These are phyloP conservation scores for Saccharomyces pastorianus DNA, from an alignment of 1,139 yeast species.

Conservation along the genomic window DNA sequence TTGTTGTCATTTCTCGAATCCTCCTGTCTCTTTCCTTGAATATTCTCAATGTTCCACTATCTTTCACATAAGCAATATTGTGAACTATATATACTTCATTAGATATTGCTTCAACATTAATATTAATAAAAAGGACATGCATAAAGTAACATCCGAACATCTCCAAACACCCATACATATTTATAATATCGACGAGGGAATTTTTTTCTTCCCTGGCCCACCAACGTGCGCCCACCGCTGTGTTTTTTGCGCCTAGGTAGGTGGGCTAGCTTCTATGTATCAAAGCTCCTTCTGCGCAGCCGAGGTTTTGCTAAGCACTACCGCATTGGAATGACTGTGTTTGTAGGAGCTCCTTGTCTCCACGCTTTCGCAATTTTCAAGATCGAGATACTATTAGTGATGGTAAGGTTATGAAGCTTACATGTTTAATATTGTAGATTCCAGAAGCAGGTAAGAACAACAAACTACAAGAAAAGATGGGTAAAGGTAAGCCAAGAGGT, in stretches of 20 bases:
- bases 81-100: not conserved
- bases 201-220: not conserved
- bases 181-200: not conserved
- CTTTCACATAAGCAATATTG: not conserved
- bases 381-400: not conserved
- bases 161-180: not conserved
- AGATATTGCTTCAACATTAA: not conserved
- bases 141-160: not conserved
- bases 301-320: not conserved
- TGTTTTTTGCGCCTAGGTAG: not conserved
- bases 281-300: not conserved
- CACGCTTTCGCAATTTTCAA: not conserved
- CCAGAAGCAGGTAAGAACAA: conserved; percentile 3
- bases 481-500: conserved; percentile 45
- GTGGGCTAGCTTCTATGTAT: not conserved
- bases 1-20: conserved; percentile 23
- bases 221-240: not conserved
- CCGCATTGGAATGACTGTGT: not conserved
- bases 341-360: not conserved
- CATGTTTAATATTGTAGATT: not conserved
- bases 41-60: not conserved
- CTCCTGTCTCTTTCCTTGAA: not conserved
- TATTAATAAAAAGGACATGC: not conserved
- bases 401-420: not conserved
- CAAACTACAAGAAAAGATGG: conserved; percentile 31